Base-by-base conservation (phyloP, 129 eudicot species). In the Tanacetum coccineum region DNA sequence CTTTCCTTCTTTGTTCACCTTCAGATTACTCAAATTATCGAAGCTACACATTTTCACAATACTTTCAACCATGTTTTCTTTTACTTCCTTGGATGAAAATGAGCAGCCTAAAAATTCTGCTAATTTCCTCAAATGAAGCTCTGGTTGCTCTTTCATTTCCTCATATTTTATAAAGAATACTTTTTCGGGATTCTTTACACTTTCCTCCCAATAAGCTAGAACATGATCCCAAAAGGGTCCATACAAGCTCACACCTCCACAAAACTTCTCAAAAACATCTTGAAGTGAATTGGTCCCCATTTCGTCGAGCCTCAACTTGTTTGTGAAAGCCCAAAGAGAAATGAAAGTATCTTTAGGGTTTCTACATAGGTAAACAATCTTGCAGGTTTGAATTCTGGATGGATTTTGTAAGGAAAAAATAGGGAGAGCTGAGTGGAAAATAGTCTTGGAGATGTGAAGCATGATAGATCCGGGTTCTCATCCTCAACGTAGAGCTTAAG, bases 121-220 rank as follows among this genome's bases (percentile, higher is more conserved):
- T 0, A n/a, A n/a, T n/a, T n/a, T n/a, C n/a, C n/a, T n/a, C n/a
- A n/a, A n/a, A n/a, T n/a, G n/a, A n/a, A n/a, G 0, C 21, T 13
- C 13, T 1, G 79, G 73, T 12, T 85, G 39, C 6, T 20, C 67
- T 20, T 62, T 85, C 73, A 85, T 44, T 3, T 79, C 91, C 74
- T 85, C 91, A 14, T 62, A 85, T 77, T 79, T 84, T 52, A 81
- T 20, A 49, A 84, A 81, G 44, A 84, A 22, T 39, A 81, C 80
- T 50, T 71, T 78, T 2, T 64, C 13, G 2, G 83, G 81, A 21
- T 44, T 64, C 40, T 57, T 20, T 47, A 67, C 30, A 42, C 76
- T 70, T 15, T 60, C 73, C 10, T 75, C 60, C 81, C n/a, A n/a
- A n/a, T n/a, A n/a, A n/a, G n/a, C n/a, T n/a, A n/a, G n/a, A n/a